Evolutionary conservation across 2,329 filamentous ascomycete species (phyloP), one percentile per base, ranked within the genome.

Genomic region (Alternaria triticimaculans): DNA sequence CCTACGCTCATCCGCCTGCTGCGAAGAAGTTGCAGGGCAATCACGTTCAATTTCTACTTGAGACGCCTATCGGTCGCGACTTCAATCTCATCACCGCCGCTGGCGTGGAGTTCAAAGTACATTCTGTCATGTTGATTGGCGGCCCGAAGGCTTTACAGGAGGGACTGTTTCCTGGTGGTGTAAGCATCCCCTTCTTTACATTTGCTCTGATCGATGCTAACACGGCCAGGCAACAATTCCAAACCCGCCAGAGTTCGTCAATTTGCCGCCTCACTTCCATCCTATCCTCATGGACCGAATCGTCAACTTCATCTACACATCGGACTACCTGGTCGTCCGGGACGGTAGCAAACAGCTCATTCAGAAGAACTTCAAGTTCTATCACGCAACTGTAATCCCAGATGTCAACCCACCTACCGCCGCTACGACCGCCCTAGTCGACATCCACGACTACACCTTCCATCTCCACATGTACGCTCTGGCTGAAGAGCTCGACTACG

Each of bases 231-330:
- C 30, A 49, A 41, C n/a, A n/a, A 37, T 20, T n/a, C 48, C 33
- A 28, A 44, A 30, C 21, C 33, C 55, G 5, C 59, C 62, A 4
- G 55, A 28, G 18, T 33, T 57, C 5, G 62, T 64, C 10, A 46
- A 55, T 15, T 11, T 65, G 20, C 62, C 62, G 5, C 18, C 43
- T 12, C 23, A 62, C 26, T 63, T 62, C 23, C 58, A 66, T 26
- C 61, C 65, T 7, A 56, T 67, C 15, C 48, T 68, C 7, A 37
- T 67, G 4, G 62, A 67, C 54, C 58, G 60, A 5, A 20, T 68
- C 25, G 64, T 70, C 54, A 57, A 18, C 12, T 68, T 70, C 55
- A 55, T 70, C 18, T 70, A 70, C 50, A 68, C 58, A 6, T 61
- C 57, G 3, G 55, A 65, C 26, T 70, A 70, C 50, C 21, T 46